Conservation (phyloP, 306 rosid species). For the Quercus aquifolioides region DNA sequence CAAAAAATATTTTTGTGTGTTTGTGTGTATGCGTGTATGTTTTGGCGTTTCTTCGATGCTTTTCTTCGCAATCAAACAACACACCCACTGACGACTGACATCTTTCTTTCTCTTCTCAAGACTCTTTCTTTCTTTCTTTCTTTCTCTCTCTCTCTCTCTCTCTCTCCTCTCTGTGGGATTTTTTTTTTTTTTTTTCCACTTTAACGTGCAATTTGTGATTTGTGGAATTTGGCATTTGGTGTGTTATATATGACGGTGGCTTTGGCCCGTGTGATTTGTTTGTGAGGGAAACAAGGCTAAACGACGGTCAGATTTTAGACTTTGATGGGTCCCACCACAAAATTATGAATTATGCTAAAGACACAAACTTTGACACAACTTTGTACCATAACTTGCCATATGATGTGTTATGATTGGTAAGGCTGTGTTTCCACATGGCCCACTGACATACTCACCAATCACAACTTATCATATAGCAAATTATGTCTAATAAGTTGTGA, state of each 20-base stretch:
- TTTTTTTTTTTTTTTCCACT: neutral
- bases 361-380: fast-evolving
- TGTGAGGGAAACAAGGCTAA: neutral
- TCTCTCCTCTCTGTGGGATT: neutral
- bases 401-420: fast-evolving
- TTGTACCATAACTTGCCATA: fast-evolving
- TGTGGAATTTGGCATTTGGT: conserved; percentile 1
- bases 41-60: conserved; percentile 36
- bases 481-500: fast-evolving
- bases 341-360: neutral
- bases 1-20: too few relatives aligned
- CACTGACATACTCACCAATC: fast-evolving
- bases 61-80: conserved; percentile 49
- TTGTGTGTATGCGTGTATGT: neutral
- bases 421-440: fast-evolving
- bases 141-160: neutral
- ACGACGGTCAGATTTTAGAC: neutral
- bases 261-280: conserved; percentile 29
- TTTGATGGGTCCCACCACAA: neutral
- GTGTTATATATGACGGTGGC: neutral
- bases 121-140: neutral
- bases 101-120: neutral
- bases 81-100: conserved; percentile 23
- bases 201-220: neutral
- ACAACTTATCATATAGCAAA: fast-evolving